Evolutionary conservation across 2,329 filamentous ascomycete genomes (phyloP).

Genomic region (Sordariomycetes sp.): DNA sequence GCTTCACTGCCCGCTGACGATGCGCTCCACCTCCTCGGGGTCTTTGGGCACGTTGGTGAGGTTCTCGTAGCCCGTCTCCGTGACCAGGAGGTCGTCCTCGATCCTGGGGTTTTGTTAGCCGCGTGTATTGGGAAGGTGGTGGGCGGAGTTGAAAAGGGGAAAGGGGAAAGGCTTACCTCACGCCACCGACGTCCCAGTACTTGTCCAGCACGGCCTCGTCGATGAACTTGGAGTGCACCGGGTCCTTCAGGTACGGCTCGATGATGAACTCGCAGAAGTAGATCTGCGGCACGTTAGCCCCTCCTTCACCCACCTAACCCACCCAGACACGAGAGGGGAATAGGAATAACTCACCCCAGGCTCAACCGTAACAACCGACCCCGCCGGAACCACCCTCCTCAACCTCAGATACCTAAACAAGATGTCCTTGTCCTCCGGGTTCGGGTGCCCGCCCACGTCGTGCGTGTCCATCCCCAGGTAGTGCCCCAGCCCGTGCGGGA

Average conservation of each 20-base stretch:
- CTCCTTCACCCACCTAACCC: background rate
- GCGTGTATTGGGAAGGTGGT: background rate
- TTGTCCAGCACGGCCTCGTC: slow-evolving; percentile 59
- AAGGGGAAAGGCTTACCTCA: slow-evolving; percentile 34
- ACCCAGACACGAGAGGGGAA: background rate
- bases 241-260: slow-evolving; percentile 63
- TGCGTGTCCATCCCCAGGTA: slow-evolving; percentile 91
- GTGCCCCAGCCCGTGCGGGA: slow-evolving; percentile 85
- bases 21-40: slow-evolving; percentile 44
- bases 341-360: slow-evolving; percentile 55
- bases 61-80: slow-evolving; percentile 58
- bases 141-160: background rate
- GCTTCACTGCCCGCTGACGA: slow-evolving; percentile 3
- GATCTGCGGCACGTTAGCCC: slow-evolving; percentile 33
- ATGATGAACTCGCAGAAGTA: slow-evolving; percentile 93
- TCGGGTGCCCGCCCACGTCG: slow-evolving; percentile 69
- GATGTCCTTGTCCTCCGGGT: slow-evolving; percentile 67
- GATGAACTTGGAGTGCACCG: slow-evolving; percentile 66
- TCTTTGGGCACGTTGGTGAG: slow-evolving; percentile 64
- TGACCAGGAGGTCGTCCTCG: slow-evolving; percentile 66
- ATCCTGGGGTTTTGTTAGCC: slow-evolving; percentile 27
- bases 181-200: slow-evolving; percentile 76
- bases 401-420: slow-evolving; percentile 85
- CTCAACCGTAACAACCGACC: slow-evolving; percentile 87
- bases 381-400: slow-evolving; percentile 61